phyloP scores from a whole-genome alignment of 129 eudicot genomes.

The Flaveria bidentis region DNA sequence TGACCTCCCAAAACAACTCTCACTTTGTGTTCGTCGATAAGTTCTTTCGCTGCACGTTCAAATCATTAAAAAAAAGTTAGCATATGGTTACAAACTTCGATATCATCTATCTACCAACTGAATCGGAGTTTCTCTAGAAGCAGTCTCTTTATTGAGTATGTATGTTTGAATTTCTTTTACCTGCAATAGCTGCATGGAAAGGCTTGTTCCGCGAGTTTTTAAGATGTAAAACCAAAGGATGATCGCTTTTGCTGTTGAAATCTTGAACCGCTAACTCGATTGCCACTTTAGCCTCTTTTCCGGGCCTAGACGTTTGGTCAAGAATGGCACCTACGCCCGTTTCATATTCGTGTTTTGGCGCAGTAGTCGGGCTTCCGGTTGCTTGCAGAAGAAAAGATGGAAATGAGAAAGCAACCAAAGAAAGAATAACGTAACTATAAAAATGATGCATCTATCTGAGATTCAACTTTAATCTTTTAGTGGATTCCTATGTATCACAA shows the following conservation, averaged over 20 bases:
- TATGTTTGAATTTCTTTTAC: constrained; percentile 10
- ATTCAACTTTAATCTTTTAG: constrained; percentile 22
- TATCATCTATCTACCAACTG: too few species aligned
- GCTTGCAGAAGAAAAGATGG: constrained; percentile 24
- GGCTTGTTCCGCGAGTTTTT: constrained; percentile 40
- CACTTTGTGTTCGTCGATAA: constrained; percentile 41
- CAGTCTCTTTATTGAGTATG: too few species aligned
- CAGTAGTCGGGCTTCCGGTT: constrained; percentile 6
- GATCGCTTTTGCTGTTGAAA: constrained; percentile 26
- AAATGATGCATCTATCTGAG: constrained; percentile 22
- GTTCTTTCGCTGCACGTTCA: constrained; percentile 45
- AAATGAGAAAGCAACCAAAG: constrained; percentile 17
- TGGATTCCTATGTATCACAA: constrained; percentile 2
- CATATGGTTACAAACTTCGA: neutral
- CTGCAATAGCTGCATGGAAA: constrained; percentile 44
- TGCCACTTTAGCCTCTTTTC: constrained; percentile 54
- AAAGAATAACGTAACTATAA: constrained; percentile 20
- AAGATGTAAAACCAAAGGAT: constrained; percentile 22
- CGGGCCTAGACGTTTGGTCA: constrained; percentile 42
- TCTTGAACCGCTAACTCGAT: constrained; percentile 56
- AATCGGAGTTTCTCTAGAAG: too few species aligned
- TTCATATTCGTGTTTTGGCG: constrained; percentile 16
- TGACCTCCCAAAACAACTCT: constrained; percentile 53
- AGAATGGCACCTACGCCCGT: constrained; percentile 42
- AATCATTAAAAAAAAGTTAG: neutral